A percentile compares a stretch with the other conserved stretches of the same genome.
phyloP scores from a whole-genome alignment of 495 filamentous ascomycete genomes.

The Parathielavia hyrcaniae region DNA sequence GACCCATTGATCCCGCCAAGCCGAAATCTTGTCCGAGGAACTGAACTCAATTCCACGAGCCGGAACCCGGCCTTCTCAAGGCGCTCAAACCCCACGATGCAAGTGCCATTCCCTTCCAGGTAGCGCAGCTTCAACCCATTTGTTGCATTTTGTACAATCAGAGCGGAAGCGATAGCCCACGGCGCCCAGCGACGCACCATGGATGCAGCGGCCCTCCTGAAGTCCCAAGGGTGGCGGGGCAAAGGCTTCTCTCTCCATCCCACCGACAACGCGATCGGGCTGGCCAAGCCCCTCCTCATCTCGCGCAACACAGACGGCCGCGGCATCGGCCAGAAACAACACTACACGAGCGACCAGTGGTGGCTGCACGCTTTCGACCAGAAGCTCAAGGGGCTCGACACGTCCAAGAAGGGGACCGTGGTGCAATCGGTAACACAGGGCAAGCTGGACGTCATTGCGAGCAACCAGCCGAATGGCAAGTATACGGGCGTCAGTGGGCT shows the following conservation, averaged over 20 bases:
- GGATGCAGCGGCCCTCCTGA: constrained; percentile 44
- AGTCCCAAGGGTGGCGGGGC: constrained; percentile 72
- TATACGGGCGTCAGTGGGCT: constrained; percentile 53
- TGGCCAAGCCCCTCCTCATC: constrained; percentile 62
- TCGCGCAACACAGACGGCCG: constrained; percentile 61
- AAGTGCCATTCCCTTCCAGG: neutral
- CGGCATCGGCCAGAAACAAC: constrained; percentile 62
- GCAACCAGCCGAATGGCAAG: constrained; percentile 34
- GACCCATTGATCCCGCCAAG: neutral
- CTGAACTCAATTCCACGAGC: neutral
- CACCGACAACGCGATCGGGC: constrained; percentile 55
- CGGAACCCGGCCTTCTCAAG: neutral
- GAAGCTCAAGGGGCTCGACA: constrained; percentile 64
- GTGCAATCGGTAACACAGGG: constrained; percentile 46
- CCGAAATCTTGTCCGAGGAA: constrained; percentile 7
- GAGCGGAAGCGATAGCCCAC: no score
- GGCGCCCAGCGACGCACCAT: constrained; percentile 12
- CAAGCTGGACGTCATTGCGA: constrained; percentile 47
- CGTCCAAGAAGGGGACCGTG: constrained; percentile 41
- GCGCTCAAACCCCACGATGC: neutral
- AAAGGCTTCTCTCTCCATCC: constrained; percentile 68
- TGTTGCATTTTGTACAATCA: no score
- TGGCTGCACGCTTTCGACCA: constrained; percentile 78
- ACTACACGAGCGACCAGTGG: constrained; percentile 65
- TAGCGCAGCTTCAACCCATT: neutral